Evolutionary conservation across 495 filamentous ascomycete genomes (phyloP), one percentile per base, ranked within the genome.

Genomic region (Penicillium daleae): DNA sequence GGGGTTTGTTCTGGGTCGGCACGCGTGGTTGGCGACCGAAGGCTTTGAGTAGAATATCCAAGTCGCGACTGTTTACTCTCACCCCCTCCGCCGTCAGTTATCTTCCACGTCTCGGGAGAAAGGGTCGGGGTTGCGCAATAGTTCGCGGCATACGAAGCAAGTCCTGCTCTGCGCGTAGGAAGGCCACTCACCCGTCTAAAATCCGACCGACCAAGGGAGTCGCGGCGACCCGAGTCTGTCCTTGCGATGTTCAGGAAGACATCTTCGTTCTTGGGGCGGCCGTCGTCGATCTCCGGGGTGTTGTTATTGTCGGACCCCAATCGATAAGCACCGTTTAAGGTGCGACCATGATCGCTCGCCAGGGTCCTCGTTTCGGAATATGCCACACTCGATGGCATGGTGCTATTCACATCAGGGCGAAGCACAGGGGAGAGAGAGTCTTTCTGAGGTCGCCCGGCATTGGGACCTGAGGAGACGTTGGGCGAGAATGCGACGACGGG

Each of bases 171-270:
- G 39, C 17, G 46, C 13, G 12, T 27, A 60, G 55, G 50, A 46
- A 60, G 44, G 60, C 22, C 22, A 82, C 82, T 79, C 67, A 85
- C 83, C 66, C 83, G 68, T 72, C 83, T 76, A 57, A 82, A 74
- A 60, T 81, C 80, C 29, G 80, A 78, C 15, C 79, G 75, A 22
- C 75, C 77, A n/a, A 76, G 64, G 32, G 74, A 77, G 51, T 83
- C 77, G 58, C 77, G 78, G 61, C 76, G 76, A 29, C 68, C 72
- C 15, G 78, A 82, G 62, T 86, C 85, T 2, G 81, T 74, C 59
- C 80, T 80, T 13, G 87, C 87, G 60, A 90, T 84, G 60, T 87
- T 84, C 56, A 90, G 69, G 67, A 90, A 90, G 24, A 89, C 70
- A 74, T 90, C 87, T 56, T 87, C 87, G 57, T 78, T 80, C 54